Conservation (phyloP, 768 basidiomycete genomes). For the Suillus clintonianus region DNA sequence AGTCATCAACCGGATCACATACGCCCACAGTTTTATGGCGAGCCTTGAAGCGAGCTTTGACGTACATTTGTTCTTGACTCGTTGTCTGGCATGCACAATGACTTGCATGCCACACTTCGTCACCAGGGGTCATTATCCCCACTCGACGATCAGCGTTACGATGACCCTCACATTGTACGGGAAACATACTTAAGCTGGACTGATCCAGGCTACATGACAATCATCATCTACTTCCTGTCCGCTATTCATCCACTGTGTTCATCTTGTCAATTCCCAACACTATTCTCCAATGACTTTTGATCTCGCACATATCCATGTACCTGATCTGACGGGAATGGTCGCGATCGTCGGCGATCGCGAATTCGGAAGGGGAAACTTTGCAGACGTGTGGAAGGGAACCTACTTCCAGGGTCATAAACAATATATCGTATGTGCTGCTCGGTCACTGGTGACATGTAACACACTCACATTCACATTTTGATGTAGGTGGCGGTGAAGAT, state of each 20-base stretch:
- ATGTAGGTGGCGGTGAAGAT: constrained; percentile 1
- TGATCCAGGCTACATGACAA: background rate
- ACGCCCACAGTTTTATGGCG: no score
- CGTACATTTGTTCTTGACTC: background rate
- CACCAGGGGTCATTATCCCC: background rate
- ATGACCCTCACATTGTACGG: background rate
- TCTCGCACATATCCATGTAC: background rate
- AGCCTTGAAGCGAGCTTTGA: background rate
- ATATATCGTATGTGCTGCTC: background rate
- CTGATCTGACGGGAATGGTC: background rate
- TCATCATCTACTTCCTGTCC: background rate
- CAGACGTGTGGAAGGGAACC: background rate
- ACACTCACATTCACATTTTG: background rate
- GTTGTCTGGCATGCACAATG: background rate
- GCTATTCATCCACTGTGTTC: background rate
- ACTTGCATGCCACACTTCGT: background rate
- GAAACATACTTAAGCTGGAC: background rate
- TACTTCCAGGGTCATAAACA: background rate
- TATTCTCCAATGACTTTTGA: background rate
- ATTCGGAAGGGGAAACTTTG: background rate
- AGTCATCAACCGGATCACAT: background rate
- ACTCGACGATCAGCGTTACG: no score
- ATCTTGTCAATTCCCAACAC: background rate
- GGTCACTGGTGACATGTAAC: background rate
- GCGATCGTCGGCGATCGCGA: background rate